These are phyloP conservation scores for Citrus inodora DNA, from an alignment of 345 rosid species.

Conservation along the genomic window DNA sequence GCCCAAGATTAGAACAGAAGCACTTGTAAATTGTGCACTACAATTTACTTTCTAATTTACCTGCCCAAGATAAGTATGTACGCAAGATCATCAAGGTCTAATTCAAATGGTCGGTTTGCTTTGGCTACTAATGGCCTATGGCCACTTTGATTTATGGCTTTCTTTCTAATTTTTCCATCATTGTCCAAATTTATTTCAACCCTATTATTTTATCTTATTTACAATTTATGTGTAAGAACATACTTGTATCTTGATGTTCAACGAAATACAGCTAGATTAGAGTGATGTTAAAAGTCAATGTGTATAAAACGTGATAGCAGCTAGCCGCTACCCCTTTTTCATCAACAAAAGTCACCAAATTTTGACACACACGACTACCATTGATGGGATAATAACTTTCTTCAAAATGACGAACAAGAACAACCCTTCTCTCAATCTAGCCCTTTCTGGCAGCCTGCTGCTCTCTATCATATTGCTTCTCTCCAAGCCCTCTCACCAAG, in stretches of 20 bases:
- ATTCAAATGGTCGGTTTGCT: too few relatives aligned
- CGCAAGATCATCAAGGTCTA: neutral
- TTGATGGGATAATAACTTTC: neutral
- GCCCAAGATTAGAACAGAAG: neutral
- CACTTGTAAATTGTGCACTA: neutral
- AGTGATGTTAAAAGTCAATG: neutral
- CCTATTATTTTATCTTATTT: too few relatives aligned
- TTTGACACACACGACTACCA: neutral
- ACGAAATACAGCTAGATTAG: too few relatives aligned
- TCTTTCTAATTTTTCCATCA: too few relatives aligned
- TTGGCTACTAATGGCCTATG: too few relatives aligned
- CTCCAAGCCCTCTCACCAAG: conserved; percentile 18
- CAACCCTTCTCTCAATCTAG: neutral
- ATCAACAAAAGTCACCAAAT: neutral
- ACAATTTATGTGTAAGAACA: too few relatives aligned
- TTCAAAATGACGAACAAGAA: conserved; percentile 19
- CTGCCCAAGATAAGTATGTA: too few relatives aligned
- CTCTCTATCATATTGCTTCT: conserved; percentile 16
- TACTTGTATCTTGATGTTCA: neutral
- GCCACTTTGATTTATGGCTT: too few relatives aligned
- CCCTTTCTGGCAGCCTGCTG: conserved; percentile 7
- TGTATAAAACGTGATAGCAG: neutral
- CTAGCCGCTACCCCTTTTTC: neutral
- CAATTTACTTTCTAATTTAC: too few relatives aligned
- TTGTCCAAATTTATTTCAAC: too few relatives aligned